Base-by-base conservation (phyloP, 805 yeast species). In the Candida methanosorbosa region DNA sequence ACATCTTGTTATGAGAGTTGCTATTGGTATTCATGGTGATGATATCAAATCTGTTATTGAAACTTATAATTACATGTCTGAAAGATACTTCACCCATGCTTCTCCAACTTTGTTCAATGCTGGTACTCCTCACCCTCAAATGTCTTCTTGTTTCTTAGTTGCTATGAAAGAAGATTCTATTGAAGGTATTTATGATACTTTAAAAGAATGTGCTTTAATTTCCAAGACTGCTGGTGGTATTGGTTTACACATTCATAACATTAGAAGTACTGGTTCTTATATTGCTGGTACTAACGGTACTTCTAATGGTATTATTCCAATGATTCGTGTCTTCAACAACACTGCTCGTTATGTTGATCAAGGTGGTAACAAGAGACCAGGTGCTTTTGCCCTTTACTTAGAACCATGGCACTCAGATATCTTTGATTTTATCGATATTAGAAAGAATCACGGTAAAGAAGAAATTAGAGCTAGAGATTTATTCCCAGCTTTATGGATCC, bases 331-430 rank as follows among this genome's bases (percentile, higher is more conserved):
- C 18, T 73, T 73, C 60, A 73, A 73, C 56, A 72, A 71, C 51
- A 72, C 80, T 27, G 80, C 80, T 25, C 64, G 78, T 52, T 73
- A 73, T 47, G 80, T 73, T 29, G 80, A 73, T 48, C 80, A 73
- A 56, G 80, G 80, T 52, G 80, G 80, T 45, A 73, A 73, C 56
- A 73, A 73, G 57, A 61, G 80, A 54, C 80, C 80, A 13, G 80
- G 80, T 49, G 79, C 79, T 12, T 71, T 73, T 54, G 79, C 79
- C 16, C 54, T 73, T 35, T 73, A 73, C 54, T 51, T 72, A 34
- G 80, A 73, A 56, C 79, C 80, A 49, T 73, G 80, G 80, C 80
- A 73, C 50, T 57, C 76, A 7, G 79, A 73, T 51, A 64, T 73
- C 41, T 68, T 73, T 45, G 78, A 73, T 38, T 72, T 73, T 44